These are phyloP conservation scores for Takashimella tepidaria DNA, from an alignment of 1,284 basidiomycete species.

Conservation along the genomic window DNA sequence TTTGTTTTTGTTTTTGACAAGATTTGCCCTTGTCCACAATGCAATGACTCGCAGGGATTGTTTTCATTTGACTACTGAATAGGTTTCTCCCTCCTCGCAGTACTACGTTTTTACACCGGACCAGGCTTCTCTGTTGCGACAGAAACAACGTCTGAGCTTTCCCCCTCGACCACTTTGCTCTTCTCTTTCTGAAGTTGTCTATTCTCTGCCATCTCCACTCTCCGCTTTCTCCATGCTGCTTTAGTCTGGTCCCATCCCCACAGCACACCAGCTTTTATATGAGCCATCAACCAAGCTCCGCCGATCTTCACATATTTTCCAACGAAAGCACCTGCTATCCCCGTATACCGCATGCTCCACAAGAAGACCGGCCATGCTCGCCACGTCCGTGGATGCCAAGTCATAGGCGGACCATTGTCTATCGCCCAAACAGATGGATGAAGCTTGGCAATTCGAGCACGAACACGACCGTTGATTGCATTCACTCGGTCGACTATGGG, in stretches of 20 bases:
- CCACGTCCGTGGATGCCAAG: slow-evolving; percentile 23
- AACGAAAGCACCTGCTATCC: neutral
- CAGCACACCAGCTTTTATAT: neutral
- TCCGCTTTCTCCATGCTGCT: neutral
- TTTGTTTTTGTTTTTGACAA: too few species aligned
- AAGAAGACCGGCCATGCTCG: slow-evolving; percentile 5
- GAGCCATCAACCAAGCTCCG: neutral
- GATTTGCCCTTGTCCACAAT: too few species aligned
- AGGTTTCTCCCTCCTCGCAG: too few species aligned
- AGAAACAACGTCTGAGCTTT: too few species aligned
- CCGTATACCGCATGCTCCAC: neutral
- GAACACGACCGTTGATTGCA: neutral
- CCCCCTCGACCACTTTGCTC: neutral
- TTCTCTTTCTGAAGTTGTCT: neutral
- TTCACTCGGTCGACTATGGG: slow-evolving; percentile 1
- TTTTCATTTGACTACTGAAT: too few species aligned
- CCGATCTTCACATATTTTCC: neutral
- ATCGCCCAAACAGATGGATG: slow-evolving; percentile 8
- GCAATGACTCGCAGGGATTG: too few species aligned
- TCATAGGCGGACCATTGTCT: slow-evolving; percentile 16
- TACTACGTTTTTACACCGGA: too few species aligned
- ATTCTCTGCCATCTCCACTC: neutral
- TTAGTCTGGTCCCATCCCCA: neutral
- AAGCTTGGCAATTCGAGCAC: slow-evolving; percentile 1
- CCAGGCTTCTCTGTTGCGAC: too few species aligned